Evolutionary conservation across 164 flowering plant genomes (phyloP).

Genomic region (Chloranthus sessilifolius): DNA sequence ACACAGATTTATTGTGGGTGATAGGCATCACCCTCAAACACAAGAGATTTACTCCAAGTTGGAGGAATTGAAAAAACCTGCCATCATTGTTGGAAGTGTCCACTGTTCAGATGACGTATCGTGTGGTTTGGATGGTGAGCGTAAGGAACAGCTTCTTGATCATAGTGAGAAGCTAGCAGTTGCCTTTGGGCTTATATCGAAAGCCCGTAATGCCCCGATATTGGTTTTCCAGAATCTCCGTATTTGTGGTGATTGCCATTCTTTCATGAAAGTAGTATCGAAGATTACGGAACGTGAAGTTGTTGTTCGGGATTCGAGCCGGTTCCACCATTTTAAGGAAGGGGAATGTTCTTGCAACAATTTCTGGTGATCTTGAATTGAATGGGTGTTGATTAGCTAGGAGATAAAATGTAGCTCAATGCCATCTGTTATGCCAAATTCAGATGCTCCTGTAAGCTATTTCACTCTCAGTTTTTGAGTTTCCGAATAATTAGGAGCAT

Average conservation of each 20-base stretch:
- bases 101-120: constrained; percentile 12
- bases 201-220: constrained; percentile 27
- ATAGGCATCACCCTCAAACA: constrained; percentile 45
- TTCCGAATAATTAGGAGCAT: no score
- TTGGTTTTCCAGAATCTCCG: constrained; percentile 48
- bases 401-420: no score
- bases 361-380: constrained; percentile 34
- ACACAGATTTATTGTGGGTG: constrained; percentile 55
- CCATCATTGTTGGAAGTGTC: neutral
- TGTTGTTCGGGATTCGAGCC: constrained; percentile 42
- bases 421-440: no score
- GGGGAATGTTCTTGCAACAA: constrained; percentile 55
- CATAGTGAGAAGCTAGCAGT: constrained; percentile 62
- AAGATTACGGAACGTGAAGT: constrained; percentile 33
- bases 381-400: neutral
- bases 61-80: constrained; percentile 22
- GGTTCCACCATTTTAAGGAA: constrained; percentile 49
- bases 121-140: constrained; percentile 16
- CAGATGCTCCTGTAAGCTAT: no score
- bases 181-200: constrained; percentile 50
- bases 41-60: constrained; percentile 45
- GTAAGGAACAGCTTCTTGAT: constrained; percentile 39
- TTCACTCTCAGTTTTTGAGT: no score
- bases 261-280: constrained; percentile 41
- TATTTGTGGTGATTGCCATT: constrained; percentile 52